Percentiles rank a stretch among this genome's conserved stretches.
Conservation (phyloP, 139 green algal genomes). For the Closterium sp. region DNA sequence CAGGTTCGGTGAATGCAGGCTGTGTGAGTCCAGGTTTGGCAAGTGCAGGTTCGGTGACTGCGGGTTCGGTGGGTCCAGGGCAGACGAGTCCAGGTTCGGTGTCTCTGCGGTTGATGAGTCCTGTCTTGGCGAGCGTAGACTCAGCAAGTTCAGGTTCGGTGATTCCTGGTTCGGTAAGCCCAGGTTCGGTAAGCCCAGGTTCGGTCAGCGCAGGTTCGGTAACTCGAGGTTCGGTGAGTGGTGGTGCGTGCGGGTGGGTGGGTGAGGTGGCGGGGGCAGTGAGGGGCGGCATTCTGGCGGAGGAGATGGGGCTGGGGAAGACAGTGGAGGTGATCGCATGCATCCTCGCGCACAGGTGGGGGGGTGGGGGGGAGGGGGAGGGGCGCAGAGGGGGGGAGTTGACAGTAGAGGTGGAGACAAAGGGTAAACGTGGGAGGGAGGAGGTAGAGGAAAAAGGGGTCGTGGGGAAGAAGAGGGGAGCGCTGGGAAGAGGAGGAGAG, state of each 20-base stretch:
- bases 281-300: slow-evolving; percentile 41
- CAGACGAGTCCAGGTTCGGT: no score
- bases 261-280: slow-evolving; percentile 27
- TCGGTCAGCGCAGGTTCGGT: neutral
- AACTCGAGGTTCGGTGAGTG: no score
- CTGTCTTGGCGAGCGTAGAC: no score
- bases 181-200: neutral
- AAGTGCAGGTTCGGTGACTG: neutral
- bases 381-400: neutral
- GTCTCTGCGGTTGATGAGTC: no score
- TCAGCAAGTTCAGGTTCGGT: no score
- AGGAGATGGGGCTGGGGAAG: slow-evolving; percentile 86
- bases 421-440: neutral
- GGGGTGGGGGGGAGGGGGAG: neutral
- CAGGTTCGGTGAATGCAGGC: neutral
- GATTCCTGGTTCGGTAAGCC: neutral
- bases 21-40: neutral
- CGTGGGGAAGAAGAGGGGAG: neutral
- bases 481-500: neutral
- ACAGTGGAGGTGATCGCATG: slow-evolving; percentile 89
- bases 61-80: no score
- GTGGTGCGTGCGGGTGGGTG: neutral
- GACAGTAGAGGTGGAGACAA: neutral
- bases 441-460: neutral
- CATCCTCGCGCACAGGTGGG: slow-evolving; percentile 64